A percentile compares a stretch with the other conserved stretches of the same genome.
Conservation (phyloP, 306 rosid genomes). For the Neltuma alba region DNA sequence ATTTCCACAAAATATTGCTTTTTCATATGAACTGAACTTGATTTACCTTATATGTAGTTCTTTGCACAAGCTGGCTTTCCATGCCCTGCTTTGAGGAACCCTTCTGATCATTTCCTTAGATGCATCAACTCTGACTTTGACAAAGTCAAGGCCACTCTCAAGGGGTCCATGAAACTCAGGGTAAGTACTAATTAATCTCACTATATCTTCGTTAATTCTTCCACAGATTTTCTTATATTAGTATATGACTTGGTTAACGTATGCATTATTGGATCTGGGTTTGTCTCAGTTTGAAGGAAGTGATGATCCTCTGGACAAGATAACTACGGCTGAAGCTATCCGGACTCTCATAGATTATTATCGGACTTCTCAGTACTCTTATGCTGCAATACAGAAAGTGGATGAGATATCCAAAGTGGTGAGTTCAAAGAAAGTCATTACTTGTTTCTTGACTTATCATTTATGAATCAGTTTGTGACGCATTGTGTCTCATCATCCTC, state of each 20-base stretch:
- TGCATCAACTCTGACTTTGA: constrained; percentile 95
- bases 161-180: constrained; percentile 92
- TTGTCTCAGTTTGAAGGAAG: constrained; percentile 69
- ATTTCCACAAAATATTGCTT: background rate
- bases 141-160: constrained; percentile 84
- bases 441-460: background rate
- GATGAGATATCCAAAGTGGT: constrained; percentile 86
- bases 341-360: constrained; percentile 69
- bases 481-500: no score
- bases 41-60: constrained; percentile 64
- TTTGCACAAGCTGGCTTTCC: constrained; percentile 98
- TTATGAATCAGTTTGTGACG: no score
- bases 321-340: constrained; percentile 82
- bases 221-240: background rate
- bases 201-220: background rate
- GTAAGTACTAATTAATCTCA: constrained; percentile 41
- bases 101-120: constrained; percentile 96
- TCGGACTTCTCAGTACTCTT: constrained; percentile 73
- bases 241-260: background rate
- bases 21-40: background rate
- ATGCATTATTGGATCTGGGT: constrained; percentile 16
- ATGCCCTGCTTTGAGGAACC: constrained; percentile 97
- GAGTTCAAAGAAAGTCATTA: constrained; percentile 37
- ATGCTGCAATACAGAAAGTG: constrained; percentile 73
- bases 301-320: constrained; percentile 89